Conservation (phyloP, 306 rosid species). For the Prunus persica region DNA sequence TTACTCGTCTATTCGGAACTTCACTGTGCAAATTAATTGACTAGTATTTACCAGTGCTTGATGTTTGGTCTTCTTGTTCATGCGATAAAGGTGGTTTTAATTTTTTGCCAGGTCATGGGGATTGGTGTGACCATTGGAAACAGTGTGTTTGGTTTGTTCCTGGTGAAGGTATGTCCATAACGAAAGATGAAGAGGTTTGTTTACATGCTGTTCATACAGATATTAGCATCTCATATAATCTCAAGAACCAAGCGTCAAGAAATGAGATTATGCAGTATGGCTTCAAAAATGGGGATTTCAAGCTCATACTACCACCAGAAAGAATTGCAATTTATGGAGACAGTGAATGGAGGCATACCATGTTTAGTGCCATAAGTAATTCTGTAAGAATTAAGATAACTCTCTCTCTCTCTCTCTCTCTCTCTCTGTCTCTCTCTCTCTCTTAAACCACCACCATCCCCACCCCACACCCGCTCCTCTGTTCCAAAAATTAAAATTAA, state of each 20-base stretch:
- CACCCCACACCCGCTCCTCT: background rate
- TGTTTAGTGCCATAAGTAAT: conserved; percentile 49
- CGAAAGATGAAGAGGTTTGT: conserved; percentile 52
- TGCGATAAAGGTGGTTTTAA: conserved; percentile 11
- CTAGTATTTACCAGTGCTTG: background rate
- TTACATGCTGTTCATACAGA: conserved; percentile 63
- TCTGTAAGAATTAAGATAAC: conserved; percentile 36
- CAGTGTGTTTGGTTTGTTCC: conserved; percentile 98
- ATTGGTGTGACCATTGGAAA: conserved; percentile 99
- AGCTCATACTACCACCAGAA: conserved; percentile 69
- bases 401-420: conserved; percentile 9
- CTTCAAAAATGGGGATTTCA: conserved; percentile 36
- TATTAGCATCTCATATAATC: conserved; percentile 57
- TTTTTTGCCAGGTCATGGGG: conserved; percentile 52
- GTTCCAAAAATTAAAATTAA: conserved; percentile 8
- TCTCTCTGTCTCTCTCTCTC: conserved; percentile 1
- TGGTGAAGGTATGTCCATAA: conserved; percentile 54
- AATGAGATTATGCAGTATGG: conserved; percentile 38
- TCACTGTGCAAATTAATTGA: background rate
- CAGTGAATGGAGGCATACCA: conserved; percentile 63
- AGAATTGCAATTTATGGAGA: conserved; percentile 79
- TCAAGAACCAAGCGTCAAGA: conserved; percentile 35
- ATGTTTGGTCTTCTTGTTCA: background rate
- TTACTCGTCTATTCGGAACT: background rate
- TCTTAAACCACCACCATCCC: background rate